These are phyloP conservation scores for Solanum virginianum DNA, from an alignment of 257 asterid species.

Conservation along the genomic window DNA sequence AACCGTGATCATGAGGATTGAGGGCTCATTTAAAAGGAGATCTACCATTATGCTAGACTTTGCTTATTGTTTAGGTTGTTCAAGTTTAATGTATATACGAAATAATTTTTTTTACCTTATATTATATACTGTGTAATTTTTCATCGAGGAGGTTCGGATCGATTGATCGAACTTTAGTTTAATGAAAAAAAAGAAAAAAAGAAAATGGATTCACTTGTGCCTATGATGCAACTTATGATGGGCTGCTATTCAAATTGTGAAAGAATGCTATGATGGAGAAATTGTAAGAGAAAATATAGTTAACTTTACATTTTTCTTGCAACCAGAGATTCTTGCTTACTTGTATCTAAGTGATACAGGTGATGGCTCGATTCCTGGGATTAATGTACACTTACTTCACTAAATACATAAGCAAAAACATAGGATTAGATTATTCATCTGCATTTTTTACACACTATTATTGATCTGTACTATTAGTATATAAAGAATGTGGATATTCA, in stretches of 20 bases:
- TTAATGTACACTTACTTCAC: slow-evolving; percentile 91
- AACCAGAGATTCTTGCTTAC: not conserved
- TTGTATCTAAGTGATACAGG: slow-evolving; percentile 26
- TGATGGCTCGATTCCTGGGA: slow-evolving; percentile 83
- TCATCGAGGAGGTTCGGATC: too few relatives aligned
- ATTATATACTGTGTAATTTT: too few relatives aligned
- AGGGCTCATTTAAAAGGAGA: too few relatives aligned
- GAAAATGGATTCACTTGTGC: not conserved
- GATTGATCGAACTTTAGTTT: too few relatives aligned
- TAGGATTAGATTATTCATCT: not conserved
- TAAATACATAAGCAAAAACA: slow-evolving; percentile 81
- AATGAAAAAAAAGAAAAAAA: too few relatives aligned
- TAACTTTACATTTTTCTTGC: not conserved
- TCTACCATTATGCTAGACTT: too few relatives aligned
- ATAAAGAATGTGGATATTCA: not conserved
- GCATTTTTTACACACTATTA: not conserved
- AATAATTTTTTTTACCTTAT: too few relatives aligned
- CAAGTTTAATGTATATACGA: too few relatives aligned
- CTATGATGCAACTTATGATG: not conserved
- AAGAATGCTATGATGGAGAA: slow-evolving; percentile 92
- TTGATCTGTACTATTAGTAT: not conserved
- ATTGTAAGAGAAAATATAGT: slow-evolving; percentile 33
- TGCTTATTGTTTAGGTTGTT: too few relatives aligned
- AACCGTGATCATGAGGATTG: too few relatives aligned
- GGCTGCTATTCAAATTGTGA: slow-evolving; percentile 9